Evolutionary conservation across 2,329 filamentous ascomycete species (phyloP).

Genomic region (Cladosporium sp.): DNA sequence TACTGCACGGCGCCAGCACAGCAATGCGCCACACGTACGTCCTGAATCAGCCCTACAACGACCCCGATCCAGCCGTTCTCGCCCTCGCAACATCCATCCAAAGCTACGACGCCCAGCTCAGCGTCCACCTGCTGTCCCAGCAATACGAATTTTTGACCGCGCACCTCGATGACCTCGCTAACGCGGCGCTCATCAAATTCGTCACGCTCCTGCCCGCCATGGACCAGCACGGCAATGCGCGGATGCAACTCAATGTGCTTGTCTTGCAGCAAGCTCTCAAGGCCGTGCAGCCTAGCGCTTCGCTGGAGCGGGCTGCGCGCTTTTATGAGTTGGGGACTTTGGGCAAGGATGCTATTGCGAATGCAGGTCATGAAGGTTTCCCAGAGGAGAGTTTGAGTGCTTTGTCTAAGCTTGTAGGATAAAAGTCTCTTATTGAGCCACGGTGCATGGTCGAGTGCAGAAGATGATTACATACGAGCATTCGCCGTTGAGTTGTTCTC

Average conservation of each 20-base stretch:
- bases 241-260: slow-evolving; percentile 89
- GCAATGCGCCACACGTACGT: slow-evolving; percentile 47
- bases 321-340: slow-evolving; percentile 69
- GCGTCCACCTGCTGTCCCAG: slow-evolving; percentile 64
- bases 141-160: slow-evolving; percentile 70
- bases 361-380: slow-evolving; percentile 30
- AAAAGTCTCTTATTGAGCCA: too few species aligned
- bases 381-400: slow-evolving; percentile 37
- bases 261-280: slow-evolving; percentile 96
- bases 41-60: slow-evolving; percentile 66
- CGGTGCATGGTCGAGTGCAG: too few species aligned
- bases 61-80: slow-evolving; percentile 77
- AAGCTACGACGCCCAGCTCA: slow-evolving; percentile 79
- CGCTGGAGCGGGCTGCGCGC: slow-evolving; percentile 58
- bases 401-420: slow-evolving; percentile 34
- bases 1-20: slow-evolving; percentile 70
- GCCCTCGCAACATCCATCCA: slow-evolving; percentile 78
- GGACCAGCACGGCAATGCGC: slow-evolving; percentile 77
- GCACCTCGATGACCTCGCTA: slow-evolving; percentile 73
- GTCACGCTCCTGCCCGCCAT: slow-evolving; percentile 74
- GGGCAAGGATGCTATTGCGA: slow-evolving; percentile 41
- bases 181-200: slow-evolving; percentile 66
- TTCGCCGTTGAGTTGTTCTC: too few species aligned
- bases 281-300: slow-evolving; percentile 69
- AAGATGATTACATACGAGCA: too few species aligned